Percentiles rank a stretch among this genome's conserved stretches.
Evolutionary conservation across 345 rosid species (phyloP).

Genomic region (Firmiana major): DNA sequence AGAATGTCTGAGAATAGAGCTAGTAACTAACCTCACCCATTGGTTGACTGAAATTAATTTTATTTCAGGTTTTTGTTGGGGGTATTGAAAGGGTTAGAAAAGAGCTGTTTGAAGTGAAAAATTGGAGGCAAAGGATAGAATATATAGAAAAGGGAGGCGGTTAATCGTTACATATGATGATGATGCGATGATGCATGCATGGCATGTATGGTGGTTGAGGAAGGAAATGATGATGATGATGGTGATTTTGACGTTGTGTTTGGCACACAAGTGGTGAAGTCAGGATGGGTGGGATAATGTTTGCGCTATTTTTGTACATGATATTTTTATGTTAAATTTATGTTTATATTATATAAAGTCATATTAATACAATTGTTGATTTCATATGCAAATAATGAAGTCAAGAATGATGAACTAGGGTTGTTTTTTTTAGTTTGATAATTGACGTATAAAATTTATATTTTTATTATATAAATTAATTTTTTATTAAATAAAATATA

Average conservation of each 20-base stretch:
- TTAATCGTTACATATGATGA: constrained; percentile 3
- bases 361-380: no score
- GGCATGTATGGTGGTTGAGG: constrained; percentile 2
- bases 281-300: constrained; percentile 21
- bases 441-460: no score
- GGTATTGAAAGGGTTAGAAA: constrained; percentile 1
- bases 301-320: no score
- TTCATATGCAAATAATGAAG: no score
- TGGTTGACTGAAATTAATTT: background rate
- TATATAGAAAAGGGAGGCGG: constrained; percentile 29
- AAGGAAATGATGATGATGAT: background rate
- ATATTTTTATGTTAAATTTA: no score
- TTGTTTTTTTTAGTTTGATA: no score
- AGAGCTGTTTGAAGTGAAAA: constrained; percentile 26
- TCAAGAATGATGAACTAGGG: no score
- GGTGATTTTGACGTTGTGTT: background rate
- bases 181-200: background rate
- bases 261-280: constrained; percentile 19
- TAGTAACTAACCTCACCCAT: constrained; percentile 55
- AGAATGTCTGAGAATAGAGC: background rate
- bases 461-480: no score
- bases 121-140: constrained; percentile 15
- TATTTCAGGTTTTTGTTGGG: background rate
- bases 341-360: no score
- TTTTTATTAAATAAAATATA: no score